Percentiles rank a stretch among this genome's conserved stretches.
Evolutionary conservation across 345 rosid genomes (phyloP).

Genomic region (Gossypium herbaceum): DNA sequence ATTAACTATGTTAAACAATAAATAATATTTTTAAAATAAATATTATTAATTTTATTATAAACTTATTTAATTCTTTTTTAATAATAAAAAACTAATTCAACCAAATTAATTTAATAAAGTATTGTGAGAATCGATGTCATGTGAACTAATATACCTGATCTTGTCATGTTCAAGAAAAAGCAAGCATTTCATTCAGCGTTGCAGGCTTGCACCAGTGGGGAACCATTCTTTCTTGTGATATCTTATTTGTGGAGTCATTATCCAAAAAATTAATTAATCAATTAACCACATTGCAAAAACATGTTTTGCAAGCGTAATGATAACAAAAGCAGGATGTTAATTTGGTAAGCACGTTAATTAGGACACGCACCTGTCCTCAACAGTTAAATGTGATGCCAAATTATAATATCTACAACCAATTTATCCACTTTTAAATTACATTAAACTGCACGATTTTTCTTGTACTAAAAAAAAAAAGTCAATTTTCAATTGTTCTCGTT

Average conservation of each 20-base stretch:
- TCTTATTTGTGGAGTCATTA: background rate
- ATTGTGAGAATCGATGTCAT: background rate
- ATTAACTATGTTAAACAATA: no score
- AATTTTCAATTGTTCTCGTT: no score
- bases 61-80: no score
- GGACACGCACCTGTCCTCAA: background rate
- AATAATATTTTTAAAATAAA: no score
- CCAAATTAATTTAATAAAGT: background rate
- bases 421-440: no score
- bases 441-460: no score
- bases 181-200: background rate
- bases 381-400: background rate
- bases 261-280: background rate
- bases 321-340: background rate
- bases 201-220: background rate
- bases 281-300: background rate
- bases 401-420: no score
- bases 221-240: no score
- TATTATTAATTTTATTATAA: no score
- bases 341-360: background rate
- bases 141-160: background rate
- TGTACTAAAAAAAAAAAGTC: background rate
- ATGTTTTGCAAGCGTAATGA: background rate
- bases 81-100: background rate
- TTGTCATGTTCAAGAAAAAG: background rate